Conservation (phyloP, 2,329 filamentous ascomycete species). For the Ilyonectria mors-panacis region DNA sequence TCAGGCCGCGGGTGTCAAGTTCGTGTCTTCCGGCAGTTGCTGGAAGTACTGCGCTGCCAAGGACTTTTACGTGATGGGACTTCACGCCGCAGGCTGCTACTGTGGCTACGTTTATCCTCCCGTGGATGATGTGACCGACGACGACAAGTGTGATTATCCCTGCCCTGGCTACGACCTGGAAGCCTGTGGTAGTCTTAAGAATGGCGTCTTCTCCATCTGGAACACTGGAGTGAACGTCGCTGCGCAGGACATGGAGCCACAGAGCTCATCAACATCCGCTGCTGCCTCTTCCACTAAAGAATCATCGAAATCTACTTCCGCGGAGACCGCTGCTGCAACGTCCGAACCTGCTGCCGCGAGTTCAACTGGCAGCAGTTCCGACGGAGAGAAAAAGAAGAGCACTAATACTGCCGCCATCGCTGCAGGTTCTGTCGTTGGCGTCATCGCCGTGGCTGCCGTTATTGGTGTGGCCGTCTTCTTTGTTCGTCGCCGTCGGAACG, state of each 20-base stretch:
- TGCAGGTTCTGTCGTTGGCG: slow-evolving; percentile 88
- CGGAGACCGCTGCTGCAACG: slow-evolving; percentile 5
- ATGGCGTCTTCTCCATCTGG: slow-evolving; percentile 61
- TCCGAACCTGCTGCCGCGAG: slow-evolving; percentile 37
- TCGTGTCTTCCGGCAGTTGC: slow-evolving; percentile 60
- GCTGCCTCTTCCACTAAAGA: slow-evolving; percentile 47
- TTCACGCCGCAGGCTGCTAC: slow-evolving; percentile 76
- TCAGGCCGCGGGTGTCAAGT: slow-evolving; percentile 33
- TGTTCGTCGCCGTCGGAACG: slow-evolving; percentile 81
- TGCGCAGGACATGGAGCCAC: slow-evolving; percentile 45
- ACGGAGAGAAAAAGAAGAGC: slow-evolving; percentile 42
- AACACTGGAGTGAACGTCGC: slow-evolving; percentile 64
- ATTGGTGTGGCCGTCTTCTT: slow-evolving; percentile 81
- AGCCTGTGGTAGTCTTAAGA: slow-evolving; percentile 67
- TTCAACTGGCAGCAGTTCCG: background rate
- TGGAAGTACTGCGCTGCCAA: slow-evolving; percentile 56
- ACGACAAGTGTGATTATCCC: slow-evolving; percentile 72
- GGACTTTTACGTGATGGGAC: slow-evolving; percentile 71
- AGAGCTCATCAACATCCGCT: slow-evolving; percentile 32
- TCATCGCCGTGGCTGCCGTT: slow-evolving; percentile 77
- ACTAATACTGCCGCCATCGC: slow-evolving; percentile 88
- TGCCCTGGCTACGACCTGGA: slow-evolving; percentile 76
- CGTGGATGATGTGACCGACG: slow-evolving; percentile 65
- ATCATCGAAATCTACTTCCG: slow-evolving; percentile 20
- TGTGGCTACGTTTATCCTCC: slow-evolving; percentile 81